Evolutionary conservation across 2,329 filamentous ascomycete genomes (phyloP).

Genomic region (Hawksworthiomyces lignivorus): DNA sequence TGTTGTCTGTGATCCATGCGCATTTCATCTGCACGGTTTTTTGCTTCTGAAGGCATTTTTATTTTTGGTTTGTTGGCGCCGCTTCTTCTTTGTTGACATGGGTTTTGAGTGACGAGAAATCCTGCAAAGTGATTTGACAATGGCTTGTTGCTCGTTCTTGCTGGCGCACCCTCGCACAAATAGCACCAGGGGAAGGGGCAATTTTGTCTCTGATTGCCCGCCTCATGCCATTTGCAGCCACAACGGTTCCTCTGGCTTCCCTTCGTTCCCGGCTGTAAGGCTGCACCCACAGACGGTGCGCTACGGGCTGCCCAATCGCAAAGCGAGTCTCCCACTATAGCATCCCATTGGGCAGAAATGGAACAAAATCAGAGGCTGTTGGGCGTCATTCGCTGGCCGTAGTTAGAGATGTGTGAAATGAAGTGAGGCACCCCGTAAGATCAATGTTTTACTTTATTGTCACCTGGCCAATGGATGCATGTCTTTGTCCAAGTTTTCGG

Average conservation of each 20-base stretch:
- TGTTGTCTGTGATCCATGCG: no score
- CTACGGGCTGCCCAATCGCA: conserved; percentile 9
- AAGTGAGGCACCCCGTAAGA: no score
- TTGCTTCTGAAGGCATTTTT: no score
- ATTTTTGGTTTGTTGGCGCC: background rate
- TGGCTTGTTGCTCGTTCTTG: conserved; percentile 4
- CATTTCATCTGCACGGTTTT: no score
- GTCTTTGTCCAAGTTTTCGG: no score
- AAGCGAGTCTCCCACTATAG: background rate
- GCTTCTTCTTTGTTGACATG: conserved; percentile 5
- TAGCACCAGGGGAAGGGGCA: background rate
- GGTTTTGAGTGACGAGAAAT: conserved; percentile 1
- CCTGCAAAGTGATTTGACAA: conserved; percentile 13
- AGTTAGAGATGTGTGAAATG: background rate
- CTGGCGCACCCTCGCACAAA: conserved; percentile 1
- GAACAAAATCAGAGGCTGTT: conserved; percentile 1
- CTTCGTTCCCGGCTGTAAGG: conserved; percentile 5
- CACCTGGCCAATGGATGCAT: no score
- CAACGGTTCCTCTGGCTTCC: background rate
- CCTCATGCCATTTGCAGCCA: background rate
- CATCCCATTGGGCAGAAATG: conserved; percentile 17
- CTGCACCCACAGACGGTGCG: conserved; percentile 4
- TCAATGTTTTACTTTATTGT: no score
- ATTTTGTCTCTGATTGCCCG: conserved; percentile 13
- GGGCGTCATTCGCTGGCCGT: conserved; percentile 8